phyloP scores from a whole-genome alignment of 306 rosid species.

The Delonix regia region DNA sequence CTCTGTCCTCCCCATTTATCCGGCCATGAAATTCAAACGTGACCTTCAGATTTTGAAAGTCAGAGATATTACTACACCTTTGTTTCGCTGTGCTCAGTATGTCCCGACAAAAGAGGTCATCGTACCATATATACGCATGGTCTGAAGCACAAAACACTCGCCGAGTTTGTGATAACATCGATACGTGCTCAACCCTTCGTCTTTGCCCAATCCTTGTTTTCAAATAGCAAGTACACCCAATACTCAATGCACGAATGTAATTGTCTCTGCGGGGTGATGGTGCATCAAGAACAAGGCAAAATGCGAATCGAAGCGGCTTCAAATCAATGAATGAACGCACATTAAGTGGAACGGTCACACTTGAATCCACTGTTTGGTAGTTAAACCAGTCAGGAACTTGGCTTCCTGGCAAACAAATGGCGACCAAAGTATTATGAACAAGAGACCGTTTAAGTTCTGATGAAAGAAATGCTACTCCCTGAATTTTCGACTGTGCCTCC shows the following conservation, averaged over 20 bases:
- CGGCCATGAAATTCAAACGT: too few relatives aligned
- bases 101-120: too few relatives aligned
- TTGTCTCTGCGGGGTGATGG: background rate
- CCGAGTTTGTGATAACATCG: background rate
- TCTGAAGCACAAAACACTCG: too few relatives aligned
- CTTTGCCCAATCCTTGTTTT: background rate
- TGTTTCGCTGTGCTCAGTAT: too few relatives aligned
- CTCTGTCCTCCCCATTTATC: too few relatives aligned
- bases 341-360: background rate
- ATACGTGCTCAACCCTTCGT: background rate
- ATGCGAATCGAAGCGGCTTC: background rate
- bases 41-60: too few relatives aligned
- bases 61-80: too few relatives aligned
- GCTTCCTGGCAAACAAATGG: background rate
- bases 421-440: background rate
- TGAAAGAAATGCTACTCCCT: background rate
- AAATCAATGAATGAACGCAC: too few relatives aligned
- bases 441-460: background rate
- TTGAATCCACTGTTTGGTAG: background rate
- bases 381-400: background rate
- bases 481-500: background rate
- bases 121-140: too few relatives aligned
- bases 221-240: background rate
- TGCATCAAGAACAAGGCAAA: background rate
- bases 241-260: background rate